Evolutionary conservation across 169 alveolate genomes (phyloP), one percentile per base, ranked within the genome.

Genomic region (Plasmodium coatneyi): DNA sequence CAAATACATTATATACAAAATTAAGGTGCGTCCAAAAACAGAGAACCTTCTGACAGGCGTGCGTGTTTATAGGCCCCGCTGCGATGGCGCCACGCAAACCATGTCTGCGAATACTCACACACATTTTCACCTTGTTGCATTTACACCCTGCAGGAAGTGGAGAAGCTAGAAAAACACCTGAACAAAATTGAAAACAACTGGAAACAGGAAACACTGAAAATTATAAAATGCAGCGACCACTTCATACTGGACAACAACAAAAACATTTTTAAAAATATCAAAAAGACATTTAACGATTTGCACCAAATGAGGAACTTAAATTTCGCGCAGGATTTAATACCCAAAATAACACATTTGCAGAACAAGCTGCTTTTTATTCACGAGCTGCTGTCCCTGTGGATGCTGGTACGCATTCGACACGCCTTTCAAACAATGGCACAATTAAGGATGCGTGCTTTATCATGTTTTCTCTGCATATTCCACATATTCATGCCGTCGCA

Each of bases 1-100:
- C 60, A 89, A 89, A 36, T 89, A 89, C 49, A 89, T 89, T 66
- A 89, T 89, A 78, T 89, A 89, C 41, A 89, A 89, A 89, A 89
- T 89, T 79, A 89, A 89, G 89, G 94, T 89, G 49, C n/a, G 36
- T 28, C 34, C 5, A 71, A 10, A 12, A 28, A 46, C 22, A 6
- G 46, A 3, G 34, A 80, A 34, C 25, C 60, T 10, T 39, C 12
- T 78, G 71, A 72, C 1, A 72, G 22, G 30, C 19, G 39, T 70
- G 41, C 56, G 3, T 14, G 52, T 72, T 22, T 36, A 49, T 71
- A 72, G 54, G 0, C 66, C 10, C 32, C 30, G 25, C 72, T 19
- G 54, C 78, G 32, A 16, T 6, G 25, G 84, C 49, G 16, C 32
- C 70, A 12, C 19, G 6, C 89, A 49, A 46, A 28, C 30, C 32